Evolutionary conservation across 1,284 basidiomycete species (phyloP), one percentile per base, ranked within the genome.

Genomic region (Ganoderma meredithae): DNA sequence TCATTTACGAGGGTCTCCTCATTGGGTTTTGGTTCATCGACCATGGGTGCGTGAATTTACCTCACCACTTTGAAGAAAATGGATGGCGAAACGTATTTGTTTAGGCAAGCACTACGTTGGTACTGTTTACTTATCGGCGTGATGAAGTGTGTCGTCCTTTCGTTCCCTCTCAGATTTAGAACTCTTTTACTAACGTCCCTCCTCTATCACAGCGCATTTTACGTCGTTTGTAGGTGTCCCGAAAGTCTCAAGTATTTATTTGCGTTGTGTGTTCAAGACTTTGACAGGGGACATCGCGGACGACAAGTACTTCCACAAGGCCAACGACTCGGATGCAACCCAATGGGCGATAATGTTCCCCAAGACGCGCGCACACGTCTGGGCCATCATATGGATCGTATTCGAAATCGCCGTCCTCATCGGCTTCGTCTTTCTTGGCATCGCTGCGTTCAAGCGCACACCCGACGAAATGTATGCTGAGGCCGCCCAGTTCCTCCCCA

Each of bases 1-100:
- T 91, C 40, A 73, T 88, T 33, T 95, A 92, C 75, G 93, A 95
- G 79, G 92, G 85, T 19, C 79, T 95, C 33, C 82, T 95, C 39
- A 84, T 95, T 66, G 93, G 91, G 0, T 95, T 95, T 74, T 95
- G 93, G 93, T 95, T 95, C 76, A 86, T 94, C 67, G 91, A 89
- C 73, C 93, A 95, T 76, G 93, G 84, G 92, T 94, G 75, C 66
- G 89, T 82, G 12, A 17, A 3, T 33, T 22, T 41, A 56, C 68
- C 60, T 49, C 33, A 52, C 40, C 36, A 33, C 9, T 56, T 67
- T 25, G 17, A 8, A 9, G n/a, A 41, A 41, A 36, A 60, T 31
- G 63, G 71, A 53, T 71, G 33, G n/a, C 59, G 49, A 22, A 39
- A 61, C 63, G 67, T n/a, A n/a, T 12, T 31, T 25, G 19, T 69